Conservation (phyloP, 805 yeast genomes). For the Kuraishia borneana region DNA sequence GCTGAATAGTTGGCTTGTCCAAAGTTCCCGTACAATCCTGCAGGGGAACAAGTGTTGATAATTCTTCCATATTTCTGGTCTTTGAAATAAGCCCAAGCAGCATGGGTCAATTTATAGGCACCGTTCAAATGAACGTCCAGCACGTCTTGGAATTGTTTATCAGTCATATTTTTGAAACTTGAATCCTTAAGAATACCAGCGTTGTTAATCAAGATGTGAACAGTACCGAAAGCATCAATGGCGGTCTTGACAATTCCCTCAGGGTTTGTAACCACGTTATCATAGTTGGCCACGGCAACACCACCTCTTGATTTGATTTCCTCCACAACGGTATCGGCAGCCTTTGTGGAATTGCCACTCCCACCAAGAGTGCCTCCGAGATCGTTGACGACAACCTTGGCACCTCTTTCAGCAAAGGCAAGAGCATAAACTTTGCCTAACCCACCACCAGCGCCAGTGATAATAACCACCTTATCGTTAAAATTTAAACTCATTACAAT, state of each 20-base stretch:
- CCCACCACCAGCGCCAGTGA: slow-evolving; percentile 98
- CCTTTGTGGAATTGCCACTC: slow-evolving; percentile 53
- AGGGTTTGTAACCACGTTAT: slow-evolving; percentile 76
- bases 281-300: slow-evolving; percentile 85
- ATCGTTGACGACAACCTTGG: slow-evolving; percentile 91
- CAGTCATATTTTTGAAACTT: slow-evolving; percentile 77
- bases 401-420: slow-evolving; percentile 83
- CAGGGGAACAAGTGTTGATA: slow-evolving; percentile 92
- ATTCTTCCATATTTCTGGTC: slow-evolving; percentile 82
- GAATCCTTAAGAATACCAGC: slow-evolving; percentile 93
- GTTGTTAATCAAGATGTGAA: slow-evolving; percentile 82
- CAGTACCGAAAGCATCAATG: slow-evolving; percentile 74
- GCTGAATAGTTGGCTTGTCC: slow-evolving; percentile 96
- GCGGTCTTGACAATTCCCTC: slow-evolving; percentile 81
- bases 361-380: slow-evolving; percentile 80
- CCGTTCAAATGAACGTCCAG: slow-evolving; percentile 85
- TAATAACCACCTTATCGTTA: slow-evolving; percentile 79
- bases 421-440: slow-evolving; percentile 83
- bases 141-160: slow-evolving; percentile 67
- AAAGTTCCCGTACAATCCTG: slow-evolving; percentile 93
- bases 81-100: slow-evolving; percentile 88
- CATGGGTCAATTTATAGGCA: slow-evolving; percentile 71
- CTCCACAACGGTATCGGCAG: slow-evolving; percentile 83
- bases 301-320: slow-evolving; percentile 76
- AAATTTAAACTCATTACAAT: slow-evolving; percentile 47